phyloP scores from a whole-genome alignment of 2,329 filamentous ascomycete genomes.

The Xylariaceae sp. region DNA sequence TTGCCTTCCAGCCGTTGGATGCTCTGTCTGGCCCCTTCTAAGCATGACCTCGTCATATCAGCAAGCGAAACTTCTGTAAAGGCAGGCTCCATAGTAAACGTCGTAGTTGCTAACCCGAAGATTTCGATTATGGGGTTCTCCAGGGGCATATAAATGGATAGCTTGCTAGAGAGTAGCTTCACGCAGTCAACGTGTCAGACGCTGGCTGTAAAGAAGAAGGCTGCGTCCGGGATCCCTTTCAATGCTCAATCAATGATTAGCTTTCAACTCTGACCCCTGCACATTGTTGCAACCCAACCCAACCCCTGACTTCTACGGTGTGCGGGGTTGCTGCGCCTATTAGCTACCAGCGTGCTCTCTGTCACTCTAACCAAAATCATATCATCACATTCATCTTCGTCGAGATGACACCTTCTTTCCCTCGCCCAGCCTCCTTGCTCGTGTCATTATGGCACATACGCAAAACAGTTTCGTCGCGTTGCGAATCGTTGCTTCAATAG shows the following conservation, averaged over 20 bases:
- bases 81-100: neutral
- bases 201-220: neutral
- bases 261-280: neutral
- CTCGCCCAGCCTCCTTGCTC: neutral
- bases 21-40: neutral
- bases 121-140: neutral
- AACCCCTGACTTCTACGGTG: no score
- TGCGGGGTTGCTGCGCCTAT: neutral
- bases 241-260: neutral
- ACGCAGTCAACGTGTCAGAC: neutral
- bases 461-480: neutral
- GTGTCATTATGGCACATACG: slow-evolving; percentile 2
- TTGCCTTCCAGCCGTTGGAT: slow-evolving; percentile 8
- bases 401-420: neutral
- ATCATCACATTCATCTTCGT: neutral
- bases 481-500: slow-evolving; percentile 3
- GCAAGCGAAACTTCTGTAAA: slow-evolving; percentile 1
- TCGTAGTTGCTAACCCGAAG: neutral
- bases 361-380: neutral
- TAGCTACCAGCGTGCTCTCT: neutral
- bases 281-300: neutral
- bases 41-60: slow-evolving; percentile 10
- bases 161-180: neutral
- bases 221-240: no score
- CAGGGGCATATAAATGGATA: neutral